Conservation (phyloP, 2,329 filamentous ascomycete species). For the Penicillium sp. region DNA sequence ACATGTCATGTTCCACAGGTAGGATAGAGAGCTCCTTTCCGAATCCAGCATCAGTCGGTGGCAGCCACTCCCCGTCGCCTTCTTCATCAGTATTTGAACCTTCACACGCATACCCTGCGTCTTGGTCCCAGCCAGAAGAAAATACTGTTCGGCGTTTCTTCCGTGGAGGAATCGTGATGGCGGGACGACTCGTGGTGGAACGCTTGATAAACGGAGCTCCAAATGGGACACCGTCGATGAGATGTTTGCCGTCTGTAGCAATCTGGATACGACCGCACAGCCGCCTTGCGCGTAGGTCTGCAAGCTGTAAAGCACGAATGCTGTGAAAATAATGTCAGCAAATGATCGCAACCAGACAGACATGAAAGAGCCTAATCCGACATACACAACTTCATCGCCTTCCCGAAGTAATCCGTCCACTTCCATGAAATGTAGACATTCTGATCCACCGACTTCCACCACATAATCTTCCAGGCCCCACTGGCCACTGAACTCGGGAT, state of each 20-base stretch:
- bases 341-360: neutral
- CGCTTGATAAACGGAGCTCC: constrained; percentile 68
- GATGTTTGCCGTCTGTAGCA: constrained; percentile 70
- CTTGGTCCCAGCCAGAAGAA: constrained; percentile 29
- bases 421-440: constrained; percentile 82
- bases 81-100: constrained; percentile 23
- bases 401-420: constrained; percentile 71
- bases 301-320: constrained; percentile 73
- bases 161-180: constrained; percentile 69
- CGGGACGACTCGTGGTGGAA: constrained; percentile 60
- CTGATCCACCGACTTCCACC: constrained; percentile 78
- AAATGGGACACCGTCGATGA: constrained; percentile 83
- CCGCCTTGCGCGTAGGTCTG: constrained; percentile 70
- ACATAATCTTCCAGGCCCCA: constrained; percentile 91
- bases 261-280: constrained; percentile 81
- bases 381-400: constrained; percentile 79
- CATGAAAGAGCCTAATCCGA: constrained; percentile 15
- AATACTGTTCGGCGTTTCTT: constrained; percentile 59
- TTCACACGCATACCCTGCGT: constrained; percentile 11
- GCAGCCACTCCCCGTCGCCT: constrained; percentile 34
- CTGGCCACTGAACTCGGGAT: constrained; percentile 45
- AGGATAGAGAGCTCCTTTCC: constrained; percentile 28
- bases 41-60: constrained; percentile 24
- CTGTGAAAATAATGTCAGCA: constrained; percentile 43
- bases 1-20: constrained; percentile 27